Percentiles rank a stretch among this genome's conserved stretches.
Conservation (phyloP, 2,329 filamentous ascomycete species). For the Lecanicillium sp. region DNA sequence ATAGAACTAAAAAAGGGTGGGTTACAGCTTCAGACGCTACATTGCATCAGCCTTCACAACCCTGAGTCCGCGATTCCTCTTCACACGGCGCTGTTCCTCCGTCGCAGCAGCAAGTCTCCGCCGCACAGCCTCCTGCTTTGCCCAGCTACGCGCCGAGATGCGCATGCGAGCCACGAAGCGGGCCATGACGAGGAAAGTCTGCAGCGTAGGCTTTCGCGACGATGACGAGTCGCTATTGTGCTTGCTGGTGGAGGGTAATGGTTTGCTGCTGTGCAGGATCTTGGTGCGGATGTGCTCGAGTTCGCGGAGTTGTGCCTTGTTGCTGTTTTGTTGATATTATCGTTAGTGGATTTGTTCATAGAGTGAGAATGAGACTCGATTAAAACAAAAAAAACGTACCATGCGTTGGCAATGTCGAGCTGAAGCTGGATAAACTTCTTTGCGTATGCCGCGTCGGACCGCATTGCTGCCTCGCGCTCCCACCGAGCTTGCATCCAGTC, state of each 20-base stretch:
- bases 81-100: conserved; percentile 36
- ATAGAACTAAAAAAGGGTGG: too few species aligned
- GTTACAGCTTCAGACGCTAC: too few species aligned
- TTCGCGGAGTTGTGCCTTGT: conserved; percentile 81
- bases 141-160: conserved; percentile 40
- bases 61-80: conserved; percentile 31
- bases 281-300: conserved; percentile 65
- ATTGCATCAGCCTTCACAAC: conserved; percentile 30
- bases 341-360: conserved; percentile 5
- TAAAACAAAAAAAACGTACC: conserved; percentile 54
- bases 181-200: conserved; percentile 36
- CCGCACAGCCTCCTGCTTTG: conserved; percentile 41
- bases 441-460: conserved; percentile 72
- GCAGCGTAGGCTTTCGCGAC: conserved; percentile 24
- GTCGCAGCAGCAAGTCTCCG: conserved; percentile 39
- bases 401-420: conserved; percentile 77
- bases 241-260: conserved; percentile 17
- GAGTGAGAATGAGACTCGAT: background rate
- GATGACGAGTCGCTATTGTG: conserved; percentile 8
- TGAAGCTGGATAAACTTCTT: conserved; percentile 77
- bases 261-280: conserved; percentile 28
- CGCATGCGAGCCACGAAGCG: conserved; percentile 45
- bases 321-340: conserved; percentile 50
- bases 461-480: conserved; percentile 70
- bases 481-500: conserved; percentile 80